phyloP scores from a whole-genome alignment of 306 rosid genomes.

The Vachellia pachyceras region DNA sequence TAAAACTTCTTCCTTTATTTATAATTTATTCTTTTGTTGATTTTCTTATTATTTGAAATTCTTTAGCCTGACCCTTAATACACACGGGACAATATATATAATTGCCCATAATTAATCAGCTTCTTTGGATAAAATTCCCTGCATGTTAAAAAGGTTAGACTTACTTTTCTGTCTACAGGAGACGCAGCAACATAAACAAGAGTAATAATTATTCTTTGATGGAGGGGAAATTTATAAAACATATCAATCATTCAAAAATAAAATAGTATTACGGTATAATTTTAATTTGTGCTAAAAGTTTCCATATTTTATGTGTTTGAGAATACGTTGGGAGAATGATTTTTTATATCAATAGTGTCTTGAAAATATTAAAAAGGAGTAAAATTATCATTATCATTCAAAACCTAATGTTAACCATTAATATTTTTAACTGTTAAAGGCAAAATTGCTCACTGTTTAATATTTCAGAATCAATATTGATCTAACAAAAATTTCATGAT shows the following conservation, averaged over 20 bases:
- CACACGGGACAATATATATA: not conserved
- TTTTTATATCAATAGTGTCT: too few relatives aligned
- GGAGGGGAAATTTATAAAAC: not conserved
- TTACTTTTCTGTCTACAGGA: not conserved
- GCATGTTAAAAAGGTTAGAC: not conserved
- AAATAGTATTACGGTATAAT: not conserved
- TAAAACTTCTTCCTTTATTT: not conserved
- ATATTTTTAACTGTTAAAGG: too few relatives aligned
- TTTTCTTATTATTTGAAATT: not conserved
- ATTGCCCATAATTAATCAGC: slow-evolving; percentile 1
- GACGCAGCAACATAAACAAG: not conserved
- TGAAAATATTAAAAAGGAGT: too few relatives aligned
- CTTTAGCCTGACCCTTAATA: not conserved
- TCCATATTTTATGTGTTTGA: too few relatives aligned
- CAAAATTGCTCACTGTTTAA: too few relatives aligned
- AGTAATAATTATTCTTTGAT: not conserved
- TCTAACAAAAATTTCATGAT: too few relatives aligned
- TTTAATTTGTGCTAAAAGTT: too few relatives aligned
- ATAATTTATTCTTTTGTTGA: not conserved
- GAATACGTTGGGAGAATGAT: too few relatives aligned
- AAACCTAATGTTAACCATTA: too few relatives aligned
- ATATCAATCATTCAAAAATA: not conserved
- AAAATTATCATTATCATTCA: too few relatives aligned
- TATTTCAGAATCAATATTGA: too few relatives aligned
- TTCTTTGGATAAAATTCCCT: slow-evolving; percentile 4